Evolutionary conservation across 176 grass and related monocot genomes (phyloP).

Genomic region (Aegilops speltoides): DNA sequence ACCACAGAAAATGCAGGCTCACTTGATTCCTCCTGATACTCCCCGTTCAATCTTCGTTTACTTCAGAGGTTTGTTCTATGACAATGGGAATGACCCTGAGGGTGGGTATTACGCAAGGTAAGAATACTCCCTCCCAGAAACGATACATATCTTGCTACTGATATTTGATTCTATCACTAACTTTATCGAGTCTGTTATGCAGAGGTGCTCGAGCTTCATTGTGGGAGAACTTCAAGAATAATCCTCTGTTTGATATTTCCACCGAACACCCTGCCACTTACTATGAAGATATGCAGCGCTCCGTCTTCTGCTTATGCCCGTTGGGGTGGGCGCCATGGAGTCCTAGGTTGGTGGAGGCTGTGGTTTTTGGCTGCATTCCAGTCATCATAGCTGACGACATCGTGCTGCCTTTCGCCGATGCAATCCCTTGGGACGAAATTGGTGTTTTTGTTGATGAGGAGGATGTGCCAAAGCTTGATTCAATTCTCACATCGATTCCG

Average conservation of each 20-base stretch:
- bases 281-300: constrained; percentile 88
- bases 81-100: constrained; percentile 85
- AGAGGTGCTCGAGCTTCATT: constrained; percentile 80
- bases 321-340: constrained; percentile 94
- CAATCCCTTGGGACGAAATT: constrained; percentile 92
- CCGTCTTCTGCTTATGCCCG: constrained; percentile 87
- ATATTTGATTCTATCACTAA: constrained; percentile 3
- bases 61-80: constrained; percentile 83
- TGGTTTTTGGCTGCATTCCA: constrained; percentile 90
- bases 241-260: constrained; percentile 88
- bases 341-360: constrained; percentile 80
- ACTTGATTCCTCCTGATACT: constrained; percentile 65
- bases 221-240: constrained; percentile 97
- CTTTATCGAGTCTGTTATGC: neutral
- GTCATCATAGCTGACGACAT: constrained; percentile 90
- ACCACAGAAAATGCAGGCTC: constrained; percentile 90
- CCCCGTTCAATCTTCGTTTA: constrained; percentile 86
- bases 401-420: constrained; percentile 82
- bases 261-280: constrained; percentile 78
- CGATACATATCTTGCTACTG: neutral
- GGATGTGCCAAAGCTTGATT: constrained; percentile 79
- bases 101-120: constrained; percentile 91
- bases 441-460: constrained; percentile 81
- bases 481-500: constrained; percentile 78
- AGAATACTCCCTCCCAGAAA: neutral